Percentiles rank a stretch among this genome's conserved stretches.
phyloP scores from a whole-genome alignment of 2,329 filamentous ascomycete species.

The Aspergillus sojae region DNA sequence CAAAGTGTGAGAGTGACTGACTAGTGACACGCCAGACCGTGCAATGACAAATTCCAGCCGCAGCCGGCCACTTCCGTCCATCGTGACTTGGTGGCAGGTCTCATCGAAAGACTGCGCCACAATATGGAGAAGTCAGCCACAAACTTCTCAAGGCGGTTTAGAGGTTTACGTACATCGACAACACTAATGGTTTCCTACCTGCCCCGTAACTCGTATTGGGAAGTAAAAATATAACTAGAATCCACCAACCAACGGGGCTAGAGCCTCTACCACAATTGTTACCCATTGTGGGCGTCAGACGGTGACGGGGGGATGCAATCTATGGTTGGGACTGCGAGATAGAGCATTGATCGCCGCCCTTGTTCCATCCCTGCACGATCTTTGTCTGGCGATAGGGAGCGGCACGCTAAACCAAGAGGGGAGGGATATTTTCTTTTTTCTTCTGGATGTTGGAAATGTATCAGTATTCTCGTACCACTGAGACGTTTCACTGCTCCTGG shows the following conservation, averaged over 20 bases:
- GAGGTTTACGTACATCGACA: background rate
- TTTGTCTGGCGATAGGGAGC: slow-evolving; percentile 1
- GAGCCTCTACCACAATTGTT: background rate
- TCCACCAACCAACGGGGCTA: background rate
- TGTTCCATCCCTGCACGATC: slow-evolving; percentile 17
- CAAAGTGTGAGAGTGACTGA: background rate
- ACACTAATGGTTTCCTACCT: background rate
- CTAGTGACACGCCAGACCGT: slow-evolving; percentile 9
- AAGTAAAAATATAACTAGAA: background rate
- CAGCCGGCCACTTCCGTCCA: slow-evolving; percentile 3
- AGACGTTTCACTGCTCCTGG: background rate
- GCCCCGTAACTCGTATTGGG: slow-evolving; percentile 1
- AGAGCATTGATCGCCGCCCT: slow-evolving; percentile 17
- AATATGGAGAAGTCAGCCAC: slow-evolving; percentile 2
- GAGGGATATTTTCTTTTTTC: background rate
- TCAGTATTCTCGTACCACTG: background rate
- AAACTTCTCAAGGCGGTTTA: background rate
- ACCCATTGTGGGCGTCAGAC: background rate
- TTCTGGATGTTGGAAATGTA: background rate
- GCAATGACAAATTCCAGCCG: slow-evolving; percentile 13
- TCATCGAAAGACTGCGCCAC: background rate
- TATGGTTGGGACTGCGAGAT: slow-evolving; percentile 1
- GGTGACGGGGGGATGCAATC: background rate
- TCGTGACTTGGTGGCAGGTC: slow-evolving; percentile 4
- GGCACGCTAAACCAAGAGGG: background rate